phyloP scores from a whole-genome alignment of 169 alveolate genomes.

The Eimeria nieschulzi region DNA sequence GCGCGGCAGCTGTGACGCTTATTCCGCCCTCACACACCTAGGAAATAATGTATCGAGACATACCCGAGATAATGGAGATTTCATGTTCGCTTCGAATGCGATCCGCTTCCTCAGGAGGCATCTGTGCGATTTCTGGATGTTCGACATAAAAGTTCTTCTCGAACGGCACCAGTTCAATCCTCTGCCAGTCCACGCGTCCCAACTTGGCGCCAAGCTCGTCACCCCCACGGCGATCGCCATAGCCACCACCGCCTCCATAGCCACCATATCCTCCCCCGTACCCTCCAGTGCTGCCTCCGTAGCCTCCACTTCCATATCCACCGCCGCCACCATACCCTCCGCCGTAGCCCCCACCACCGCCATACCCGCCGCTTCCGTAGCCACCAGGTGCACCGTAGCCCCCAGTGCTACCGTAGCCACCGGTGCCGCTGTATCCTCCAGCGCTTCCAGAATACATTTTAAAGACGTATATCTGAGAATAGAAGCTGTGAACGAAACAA shows the following conservation, averaged over 20 bases:
- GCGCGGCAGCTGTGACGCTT: no score
- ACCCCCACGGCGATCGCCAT: constrained; percentile 21
- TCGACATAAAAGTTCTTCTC: constrained; percentile 95
- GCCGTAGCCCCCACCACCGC: constrained; percentile 14
- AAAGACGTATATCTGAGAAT: no score
- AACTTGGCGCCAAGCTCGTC: constrained; percentile 62
- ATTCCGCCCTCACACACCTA: no score
- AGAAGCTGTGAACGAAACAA: no score
- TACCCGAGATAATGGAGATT: constrained; percentile 90
- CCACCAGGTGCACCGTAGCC: constrained; percentile 17
- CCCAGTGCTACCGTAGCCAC: constrained; percentile 40
- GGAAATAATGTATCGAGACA: background rate
- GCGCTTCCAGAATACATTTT: background rate
- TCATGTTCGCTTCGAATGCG: constrained; percentile 86
- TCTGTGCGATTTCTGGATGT: constrained; percentile 87
- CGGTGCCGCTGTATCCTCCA: background rate
- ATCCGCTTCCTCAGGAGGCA: constrained; percentile 89
- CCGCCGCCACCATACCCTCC: constrained; percentile 34
- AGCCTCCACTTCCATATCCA: constrained; percentile 45
- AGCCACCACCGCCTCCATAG: constrained; percentile 13
- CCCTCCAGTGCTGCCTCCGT: constrained; percentile 49
- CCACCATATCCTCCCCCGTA: constrained; percentile 44
- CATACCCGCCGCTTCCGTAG: constrained; percentile 45
- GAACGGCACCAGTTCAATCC: constrained; percentile 88
- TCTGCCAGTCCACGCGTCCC: constrained; percentile 86